These are phyloP conservation scores for Rubus parviflorus DNA, from an alignment of 306 rosid genomes.

Conservation along the genomic window DNA sequence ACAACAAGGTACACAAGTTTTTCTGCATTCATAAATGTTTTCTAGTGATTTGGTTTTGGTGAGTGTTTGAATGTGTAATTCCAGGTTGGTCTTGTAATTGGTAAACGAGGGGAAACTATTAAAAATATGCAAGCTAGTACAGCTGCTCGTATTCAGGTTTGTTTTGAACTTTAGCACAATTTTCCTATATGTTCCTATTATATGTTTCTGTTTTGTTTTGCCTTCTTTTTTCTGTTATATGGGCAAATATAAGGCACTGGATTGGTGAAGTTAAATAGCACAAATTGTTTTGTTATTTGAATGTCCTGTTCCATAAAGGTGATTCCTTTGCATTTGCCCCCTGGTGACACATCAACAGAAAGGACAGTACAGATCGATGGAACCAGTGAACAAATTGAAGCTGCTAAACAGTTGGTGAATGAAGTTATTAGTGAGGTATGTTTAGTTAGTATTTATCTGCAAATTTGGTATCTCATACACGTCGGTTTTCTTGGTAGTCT, in stretches of 20 bases:
- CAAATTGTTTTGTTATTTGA: neutral
- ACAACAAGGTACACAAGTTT: conserved; percentile 68
- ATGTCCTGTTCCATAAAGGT: conserved; percentile 46
- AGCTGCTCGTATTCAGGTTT: conserved; percentile 95
- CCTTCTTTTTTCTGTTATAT: neutral
- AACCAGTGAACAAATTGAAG: conserved; percentile 80
- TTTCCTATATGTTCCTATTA: neutral
- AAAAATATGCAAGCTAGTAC: conserved; percentile 87
- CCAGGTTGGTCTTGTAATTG: conserved; percentile 96
- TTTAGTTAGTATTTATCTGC: conserved; percentile 24
- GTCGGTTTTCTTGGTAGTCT: neutral
- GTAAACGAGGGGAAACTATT: conserved; percentile 96
- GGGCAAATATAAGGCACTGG: neutral
- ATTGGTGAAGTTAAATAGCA: neutral
- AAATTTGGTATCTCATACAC: conserved; percentile 29
- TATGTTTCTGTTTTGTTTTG: no score
- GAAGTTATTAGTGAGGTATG: conserved; percentile 91
- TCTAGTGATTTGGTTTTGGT: conserved; percentile 2
- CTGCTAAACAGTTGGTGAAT: conserved; percentile 80
- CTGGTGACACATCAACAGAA: conserved; percentile 82
- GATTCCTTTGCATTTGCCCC: conserved; percentile 97
- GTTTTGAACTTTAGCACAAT: neutral
- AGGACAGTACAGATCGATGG: conserved; percentile 94
- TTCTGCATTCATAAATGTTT: neutral
- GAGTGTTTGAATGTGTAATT: conserved; percentile 2